Evolutionary conservation across 257 asterid genomes (phyloP).

Genomic region (Buddleja alternifolia): DNA sequence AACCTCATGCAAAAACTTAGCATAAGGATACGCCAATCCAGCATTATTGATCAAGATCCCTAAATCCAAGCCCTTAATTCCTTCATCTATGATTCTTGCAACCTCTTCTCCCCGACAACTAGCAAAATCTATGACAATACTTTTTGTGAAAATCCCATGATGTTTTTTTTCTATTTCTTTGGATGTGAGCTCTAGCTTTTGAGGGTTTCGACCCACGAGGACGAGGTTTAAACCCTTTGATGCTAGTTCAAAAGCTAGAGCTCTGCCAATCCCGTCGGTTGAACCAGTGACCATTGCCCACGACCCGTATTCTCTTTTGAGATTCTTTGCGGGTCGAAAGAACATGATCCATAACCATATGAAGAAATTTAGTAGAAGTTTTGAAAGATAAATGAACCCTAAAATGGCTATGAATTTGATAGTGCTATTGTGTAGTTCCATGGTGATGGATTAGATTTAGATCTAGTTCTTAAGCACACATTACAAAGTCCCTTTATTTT

Average conservation of each 20-base stretch:
- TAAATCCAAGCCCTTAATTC: conserved; percentile 27
- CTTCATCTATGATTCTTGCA: conserved; percentile 9
- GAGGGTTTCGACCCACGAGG: conserved; percentile 27
- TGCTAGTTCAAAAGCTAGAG: conserved; percentile 37
- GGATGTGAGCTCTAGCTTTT: conserved; percentile 22
- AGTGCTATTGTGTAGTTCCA: conserved; percentile 25
- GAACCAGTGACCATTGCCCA: conserved; percentile 45
- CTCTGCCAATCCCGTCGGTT: conserved; percentile 41
- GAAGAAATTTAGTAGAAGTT: conserved; percentile 11
- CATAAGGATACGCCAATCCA: conserved; percentile 38
- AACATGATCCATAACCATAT: conserved; percentile 19
- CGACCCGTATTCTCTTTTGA: conserved; percentile 31
- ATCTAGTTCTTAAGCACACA: background rate
- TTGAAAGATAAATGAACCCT: conserved; percentile 33
- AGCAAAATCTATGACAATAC: conserved; percentile 15
- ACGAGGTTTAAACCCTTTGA: conserved; percentile 38
- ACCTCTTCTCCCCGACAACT: conserved; percentile 27
- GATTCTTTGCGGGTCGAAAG: conserved; percentile 34
- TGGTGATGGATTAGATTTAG: background rate
- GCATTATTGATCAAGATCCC: conserved; percentile 39
- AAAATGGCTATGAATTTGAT: conserved; percentile 11
- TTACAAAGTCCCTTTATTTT: no score
- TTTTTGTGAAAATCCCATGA: background rate
- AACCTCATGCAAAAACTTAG: conserved; percentile 34
- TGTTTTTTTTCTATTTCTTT: conserved; percentile 21